Evolutionary conservation across 768 basidiomycete genomes (phyloP), one percentile per base, ranked within the genome.

Genomic region (Boletus rex-veris): DNA sequence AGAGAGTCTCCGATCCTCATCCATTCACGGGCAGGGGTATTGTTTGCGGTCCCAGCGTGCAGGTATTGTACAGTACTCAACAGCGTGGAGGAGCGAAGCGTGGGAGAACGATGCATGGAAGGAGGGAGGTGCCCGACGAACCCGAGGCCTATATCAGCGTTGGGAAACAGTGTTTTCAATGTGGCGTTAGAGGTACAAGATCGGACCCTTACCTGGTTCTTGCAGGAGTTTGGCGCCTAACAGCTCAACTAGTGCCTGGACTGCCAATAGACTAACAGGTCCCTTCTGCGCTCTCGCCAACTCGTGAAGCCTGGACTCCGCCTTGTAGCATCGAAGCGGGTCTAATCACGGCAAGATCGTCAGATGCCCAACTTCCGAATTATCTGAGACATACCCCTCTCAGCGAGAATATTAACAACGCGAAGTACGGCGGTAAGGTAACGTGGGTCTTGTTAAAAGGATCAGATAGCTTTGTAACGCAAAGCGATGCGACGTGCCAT

Each of bases 191-290:
- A 15, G 24, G 11, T 7, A 24, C 14, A 4, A 28, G 21, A 10
- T 28, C 14, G 9, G 18, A 33, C 19, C 4, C 24, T 51, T 45
- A 57, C 63, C 52, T 54, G 55, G 48, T 38, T 55, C 52, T 18
- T 48, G 56, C 7, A 37, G 14, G 11, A 53, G 37, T 52, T 55
- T 53, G 8, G 52, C 42, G 9, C 48, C 41, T 12, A 58, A 57
- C 21, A 64, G 24, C 16, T 54, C 57, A 18, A 64, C 55, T 1
- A 64, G 53, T 14, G 53, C 62, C 19, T 64, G 59, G 10, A 64
- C 63, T 30, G 62, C 63, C 31, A 61, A 44, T 35, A 61, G 16
- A 37, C 63, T 59, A 14, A 57, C 55, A 15, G 54, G 55, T 7
- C 52, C 45, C n/a, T 46, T 40, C 18, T 38, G 45, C 30, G 31